These are phyloP conservation scores for Psilocybe mexicana DNA, from an alignment of 1,284 basidiomycete species.

Conservation along the genomic window DNA sequence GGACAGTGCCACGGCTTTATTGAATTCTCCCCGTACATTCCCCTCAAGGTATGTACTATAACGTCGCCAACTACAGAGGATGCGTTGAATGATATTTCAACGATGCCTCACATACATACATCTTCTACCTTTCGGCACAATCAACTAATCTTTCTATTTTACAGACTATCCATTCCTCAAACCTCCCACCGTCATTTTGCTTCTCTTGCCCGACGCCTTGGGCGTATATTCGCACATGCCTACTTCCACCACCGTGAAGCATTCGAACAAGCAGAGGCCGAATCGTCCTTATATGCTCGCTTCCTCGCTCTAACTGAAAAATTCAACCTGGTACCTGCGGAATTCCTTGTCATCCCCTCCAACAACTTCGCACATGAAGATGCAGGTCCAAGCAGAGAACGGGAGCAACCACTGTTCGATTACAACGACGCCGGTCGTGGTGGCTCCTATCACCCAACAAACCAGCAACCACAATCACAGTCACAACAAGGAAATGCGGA, in stretches of 20 bases:
- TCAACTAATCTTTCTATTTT: background rate
- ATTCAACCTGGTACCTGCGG: conserved; percentile 81
- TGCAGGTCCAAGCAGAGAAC: conserved; percentile 25
- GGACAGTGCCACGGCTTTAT: conserved; percentile 90
- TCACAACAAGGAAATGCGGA: background rate
- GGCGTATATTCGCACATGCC: conserved; percentile 94
- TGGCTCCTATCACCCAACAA: background rate
- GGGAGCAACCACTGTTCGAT: conserved; percentile 20
- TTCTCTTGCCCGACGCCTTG: conserved; percentile 84
- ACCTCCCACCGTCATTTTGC: conserved; percentile 87
- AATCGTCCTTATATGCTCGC: conserved; percentile 88
- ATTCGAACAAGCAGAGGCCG: conserved; percentile 88
- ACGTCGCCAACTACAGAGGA: background rate
- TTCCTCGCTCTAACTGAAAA: conserved; percentile 83
- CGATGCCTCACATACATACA: background rate
- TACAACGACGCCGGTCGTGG: conserved; percentile 1
- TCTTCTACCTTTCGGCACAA: too few relatives aligned
- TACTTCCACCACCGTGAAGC: conserved; percentile 93
- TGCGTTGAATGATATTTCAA: background rate
- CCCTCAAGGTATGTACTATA: conserved; percentile 70
- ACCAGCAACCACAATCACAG: background rate
- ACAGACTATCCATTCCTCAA: conserved; percentile 75
- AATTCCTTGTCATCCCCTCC: conserved; percentile 80
- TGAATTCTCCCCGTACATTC: conserved; percentile 90
- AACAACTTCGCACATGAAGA: conserved; percentile 21